A percentile compares a stretch with the other conserved stretches of the same genome.
Conservation (phyloP, 768 basidiomycete species). For the Polyporus arcularius region DNA sequence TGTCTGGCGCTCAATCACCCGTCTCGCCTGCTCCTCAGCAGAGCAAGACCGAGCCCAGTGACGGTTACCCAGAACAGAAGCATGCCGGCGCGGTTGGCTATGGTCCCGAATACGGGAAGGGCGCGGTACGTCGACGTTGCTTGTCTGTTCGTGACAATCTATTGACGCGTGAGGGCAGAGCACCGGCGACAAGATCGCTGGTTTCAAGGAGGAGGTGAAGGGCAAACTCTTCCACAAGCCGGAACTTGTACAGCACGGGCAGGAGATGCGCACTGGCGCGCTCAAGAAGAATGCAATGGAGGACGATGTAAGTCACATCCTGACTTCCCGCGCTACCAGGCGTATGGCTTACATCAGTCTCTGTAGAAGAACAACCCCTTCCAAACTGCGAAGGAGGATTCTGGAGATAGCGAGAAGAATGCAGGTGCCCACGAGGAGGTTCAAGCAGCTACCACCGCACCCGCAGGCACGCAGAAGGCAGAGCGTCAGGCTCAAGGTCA, state of each 20-base stretch:
- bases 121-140: conserved; percentile 29
- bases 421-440: conserved; percentile 16
- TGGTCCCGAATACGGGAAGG: conserved; percentile 37
- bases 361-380: conserved; percentile 1
- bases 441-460: conserved; percentile 29
- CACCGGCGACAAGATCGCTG: conserved; percentile 38
- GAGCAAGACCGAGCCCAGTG: background rate
- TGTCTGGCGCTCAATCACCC: conserved; percentile 11
- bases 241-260: conserved; percentile 39
- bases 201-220: conserved; percentile 40
- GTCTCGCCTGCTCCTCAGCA: conserved; percentile 1
- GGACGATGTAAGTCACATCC: conserved; percentile 21
- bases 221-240: conserved; percentile 41
- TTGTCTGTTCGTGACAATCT: too few relatives aligned
- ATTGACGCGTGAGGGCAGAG: conserved; percentile 18
- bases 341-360: background rate
- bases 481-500: conserved; percentile 18
- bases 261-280: conserved; percentile 41
- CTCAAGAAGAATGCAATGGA: conserved; percentile 38
- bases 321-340: background rate
- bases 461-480: conserved; percentile 26
- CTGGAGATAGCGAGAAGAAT: background rate
- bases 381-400: background rate
- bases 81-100: conserved; percentile 47
- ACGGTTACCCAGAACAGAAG: conserved; percentile 38